Evolutionary conservation across 371 early-diverging fungal genomes (phyloP), one percentile per base, ranked within the genome.

Genomic region (Mucor racemosus): DNA sequence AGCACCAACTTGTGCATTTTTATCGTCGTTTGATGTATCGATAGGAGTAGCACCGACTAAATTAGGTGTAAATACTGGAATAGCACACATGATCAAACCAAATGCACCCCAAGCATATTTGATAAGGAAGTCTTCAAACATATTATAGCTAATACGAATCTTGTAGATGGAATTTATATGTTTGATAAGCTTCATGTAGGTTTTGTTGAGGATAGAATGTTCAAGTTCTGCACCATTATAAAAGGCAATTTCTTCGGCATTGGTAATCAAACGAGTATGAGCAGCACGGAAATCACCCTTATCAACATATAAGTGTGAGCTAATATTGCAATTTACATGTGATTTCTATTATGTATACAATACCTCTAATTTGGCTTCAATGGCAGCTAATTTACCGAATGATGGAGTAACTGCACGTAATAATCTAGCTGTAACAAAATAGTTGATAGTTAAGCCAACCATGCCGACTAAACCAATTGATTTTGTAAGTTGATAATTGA

Each of bases 121-220:
- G 81, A 96, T 93, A 66, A 94, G 82, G 68, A 94, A 95, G 70
- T 94, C 96, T 71, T 96, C 96, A 79, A 94, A 85, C 93, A 94
- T 93, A 59, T 91, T 88, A 82, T 96, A 93, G 65, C 88, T 87
- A 62, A 96, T 91, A 53, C 93, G 84, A 31, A 87, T 86, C 72
- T 87, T 89, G 78, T 88, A 91, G 61, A 94, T 89, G 13, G 84
- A 81, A 70, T 95, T 93, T 76, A 95, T 89, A 67, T 96, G 96
- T 21, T 85, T 82, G 71, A 94, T 86, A 5, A 96, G 77, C 0
- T 80, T 76, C 55, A 69, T 69, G 73, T 94, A 96, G 4, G 89
- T 80, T 50, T 79, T 77, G 62, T 93, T 84, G 62, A 96, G 74
- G 59, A 93, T 90, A 5, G 86, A 82, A 56, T 88, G 87, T 66